Base-by-base conservation (phyloP, 495 filamentous ascomycete genomes). In the Cudoniella acicularis region DNA sequence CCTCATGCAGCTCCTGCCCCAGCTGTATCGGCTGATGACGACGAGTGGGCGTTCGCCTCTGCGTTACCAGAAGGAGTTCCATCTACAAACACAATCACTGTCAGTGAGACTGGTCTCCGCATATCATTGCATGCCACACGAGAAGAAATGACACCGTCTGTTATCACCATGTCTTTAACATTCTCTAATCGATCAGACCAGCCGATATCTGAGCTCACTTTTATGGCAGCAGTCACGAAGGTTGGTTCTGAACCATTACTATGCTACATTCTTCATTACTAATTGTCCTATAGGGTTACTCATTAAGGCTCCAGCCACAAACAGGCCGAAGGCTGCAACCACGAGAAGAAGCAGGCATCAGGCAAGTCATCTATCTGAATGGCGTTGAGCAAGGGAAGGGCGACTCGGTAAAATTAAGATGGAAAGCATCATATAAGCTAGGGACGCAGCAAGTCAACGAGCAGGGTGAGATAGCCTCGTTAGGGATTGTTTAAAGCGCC, bases 31-130 rank as follows among this genome's bases (percentile, higher is more conserved):
- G 59, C 68, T 63, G 83, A 86, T 25, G 87, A 90, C 20, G 94
- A 98, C 61, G 94, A 98, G 64, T 98, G 94, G 94, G 84, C 85
- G 36, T 98, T 98, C 67, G 80, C 89, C 8, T 97, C 94, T 3
- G 89, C 94, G 0, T 75, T 98, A 2, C 83, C 87, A 24, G 81
- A 84, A 50, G 58, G 70, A 1, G 66, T 72, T 10, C 67, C 72
- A 10, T 60, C 64, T 23, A 75, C 82, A 0, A 74, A 83, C 58
- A 73, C 73, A 22, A 70, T 73, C 25, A 51, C 69, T 3, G 73
- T 85, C 41, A 78, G 75, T 65, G 75, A 81, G 51, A 77, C 75
- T 0, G 69, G 61, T 40, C 61, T 87, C n/a, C 70, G 73, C 49
- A 77, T 85, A 61, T 70, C 81, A n/a, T 64, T 85, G 57, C 60